Percentiles rank a stretch among this genome's conserved stretches.
Conservation (phyloP, 208 protist species). For the Trypanosoma conorhini region DNA sequence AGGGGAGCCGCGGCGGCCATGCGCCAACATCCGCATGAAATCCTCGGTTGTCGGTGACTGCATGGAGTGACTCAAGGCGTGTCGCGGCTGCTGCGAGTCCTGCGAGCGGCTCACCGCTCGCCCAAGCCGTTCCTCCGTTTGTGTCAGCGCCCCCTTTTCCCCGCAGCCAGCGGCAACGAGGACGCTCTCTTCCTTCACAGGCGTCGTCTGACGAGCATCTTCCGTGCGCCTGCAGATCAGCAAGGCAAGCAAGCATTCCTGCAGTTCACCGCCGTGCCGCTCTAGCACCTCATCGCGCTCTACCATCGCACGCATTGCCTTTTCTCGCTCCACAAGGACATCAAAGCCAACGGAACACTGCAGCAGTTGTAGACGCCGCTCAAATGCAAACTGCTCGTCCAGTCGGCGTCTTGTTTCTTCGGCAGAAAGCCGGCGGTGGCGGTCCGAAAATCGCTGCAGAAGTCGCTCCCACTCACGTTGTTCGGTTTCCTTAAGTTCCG, state of each 20-base stretch:
- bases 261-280: neutral
- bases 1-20: neutral
- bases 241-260: neutral
- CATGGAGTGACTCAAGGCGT: neutral
- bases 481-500: neutral
- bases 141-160: neutral
- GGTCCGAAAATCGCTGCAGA: neutral
- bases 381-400: constrained; percentile 20
- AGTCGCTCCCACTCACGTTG: neutral
- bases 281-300: constrained; percentile 14
- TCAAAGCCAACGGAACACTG: constrained; percentile 12
- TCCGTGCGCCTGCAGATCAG: neutral
- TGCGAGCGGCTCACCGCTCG: neutral
- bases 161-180: neutral
- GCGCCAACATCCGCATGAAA: constrained; percentile 16
- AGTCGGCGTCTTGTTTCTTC: constrained; percentile 12
- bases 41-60: constrained; percentile 16
- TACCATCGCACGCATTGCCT: neutral
- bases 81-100: neutral
- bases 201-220: neutral
- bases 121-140: neutral
- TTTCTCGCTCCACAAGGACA: constrained; percentile 13
- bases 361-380: constrained; percentile 10
- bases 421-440: neutral
- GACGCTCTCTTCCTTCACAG: neutral